A percentile compares a stretch with the other conserved stretches of the same genome.
These are phyloP conservation scores for Penicillium janthinellum DNA, from an alignment of 2,329 filamentous ascomycete genomes.

Conservation along the genomic window DNA sequence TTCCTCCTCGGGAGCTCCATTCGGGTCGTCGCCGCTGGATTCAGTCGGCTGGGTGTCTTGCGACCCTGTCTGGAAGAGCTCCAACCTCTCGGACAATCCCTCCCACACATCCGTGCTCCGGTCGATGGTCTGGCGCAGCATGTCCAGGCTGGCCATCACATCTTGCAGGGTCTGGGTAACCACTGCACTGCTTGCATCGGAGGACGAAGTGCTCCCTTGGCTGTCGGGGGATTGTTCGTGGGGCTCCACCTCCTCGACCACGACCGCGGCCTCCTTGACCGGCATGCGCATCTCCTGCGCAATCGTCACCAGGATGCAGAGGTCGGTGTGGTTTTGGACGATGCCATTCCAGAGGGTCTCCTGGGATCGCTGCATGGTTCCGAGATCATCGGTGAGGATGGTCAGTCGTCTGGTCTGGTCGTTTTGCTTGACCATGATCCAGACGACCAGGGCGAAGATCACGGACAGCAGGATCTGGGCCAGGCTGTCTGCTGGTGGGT, in stretches of 20 bases:
- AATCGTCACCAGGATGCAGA: background rate
- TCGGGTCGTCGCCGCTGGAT: background rate
- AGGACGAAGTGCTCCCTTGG: background rate
- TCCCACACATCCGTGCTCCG: background rate
- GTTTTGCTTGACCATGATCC: background rate
- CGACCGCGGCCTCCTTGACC: too few species aligned
- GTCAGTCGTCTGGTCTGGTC: background rate
- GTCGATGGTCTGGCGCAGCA: constrained; percentile 1
- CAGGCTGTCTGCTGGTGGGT: background rate
- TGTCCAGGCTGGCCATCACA: constrained; percentile 1
- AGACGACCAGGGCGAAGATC: background rate
- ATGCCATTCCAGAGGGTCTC: background rate
- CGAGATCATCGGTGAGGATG: background rate
- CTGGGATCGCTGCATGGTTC: background rate
- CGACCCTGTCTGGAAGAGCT: background rate
- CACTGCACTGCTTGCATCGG: background rate
- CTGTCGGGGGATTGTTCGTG: background rate
- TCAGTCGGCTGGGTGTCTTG: constrained; percentile 2
- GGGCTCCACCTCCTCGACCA: background rate
- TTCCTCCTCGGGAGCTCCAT: background rate
- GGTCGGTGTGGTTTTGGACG: background rate
- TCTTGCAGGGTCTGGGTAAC: background rate
- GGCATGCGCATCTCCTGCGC: background rate
- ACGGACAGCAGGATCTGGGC: background rate
- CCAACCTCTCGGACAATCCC: background rate